Percentiles rank a stretch among this genome's conserved stretches.
phyloP scores from a whole-genome alignment of 2,329 filamentous ascomycete species.

The Nectriaceae sp. region DNA sequence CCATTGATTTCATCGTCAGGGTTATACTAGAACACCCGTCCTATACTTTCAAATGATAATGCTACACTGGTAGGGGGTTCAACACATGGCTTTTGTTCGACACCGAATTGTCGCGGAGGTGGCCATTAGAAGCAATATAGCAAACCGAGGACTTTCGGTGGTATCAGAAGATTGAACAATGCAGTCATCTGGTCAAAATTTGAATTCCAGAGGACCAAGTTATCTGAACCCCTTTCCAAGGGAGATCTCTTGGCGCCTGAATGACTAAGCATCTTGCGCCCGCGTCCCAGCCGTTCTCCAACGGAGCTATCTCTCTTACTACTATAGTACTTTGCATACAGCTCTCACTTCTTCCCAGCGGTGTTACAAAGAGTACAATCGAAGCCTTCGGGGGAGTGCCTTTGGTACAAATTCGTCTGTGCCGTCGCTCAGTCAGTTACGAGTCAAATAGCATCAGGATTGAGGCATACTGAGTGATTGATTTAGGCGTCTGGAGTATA shows the following conservation, averaged over 20 bases:
- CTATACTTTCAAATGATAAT: background rate
- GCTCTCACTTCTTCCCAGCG: no score
- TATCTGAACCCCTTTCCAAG: slow-evolving; percentile 22
- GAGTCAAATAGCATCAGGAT: no score
- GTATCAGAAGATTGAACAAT: slow-evolving; percentile 8
- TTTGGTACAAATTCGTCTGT: no score
- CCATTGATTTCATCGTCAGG: background rate
- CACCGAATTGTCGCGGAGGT: background rate
- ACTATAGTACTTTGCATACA: no score
- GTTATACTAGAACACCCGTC: background rate
- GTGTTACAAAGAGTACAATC: no score
- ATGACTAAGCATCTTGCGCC: background rate
- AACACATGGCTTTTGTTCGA: background rate
- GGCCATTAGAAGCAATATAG: background rate
- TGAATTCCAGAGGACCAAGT: slow-evolving; percentile 29
- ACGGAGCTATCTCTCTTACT: no score
- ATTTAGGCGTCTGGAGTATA: no score
- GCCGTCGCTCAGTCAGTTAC: no score
- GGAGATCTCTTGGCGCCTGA: slow-evolving; percentile 2
- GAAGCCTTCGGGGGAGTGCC: no score
- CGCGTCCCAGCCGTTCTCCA: no score
- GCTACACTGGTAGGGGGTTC: background rate
- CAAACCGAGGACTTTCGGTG: background rate
- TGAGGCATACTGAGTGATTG: no score
- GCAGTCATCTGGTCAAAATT: slow-evolving; percentile 19